Evolutionary conservation across 805 yeast species (phyloP), one percentile per base, ranked within the genome.

Genomic region (Ogataea philodendri): DNA sequence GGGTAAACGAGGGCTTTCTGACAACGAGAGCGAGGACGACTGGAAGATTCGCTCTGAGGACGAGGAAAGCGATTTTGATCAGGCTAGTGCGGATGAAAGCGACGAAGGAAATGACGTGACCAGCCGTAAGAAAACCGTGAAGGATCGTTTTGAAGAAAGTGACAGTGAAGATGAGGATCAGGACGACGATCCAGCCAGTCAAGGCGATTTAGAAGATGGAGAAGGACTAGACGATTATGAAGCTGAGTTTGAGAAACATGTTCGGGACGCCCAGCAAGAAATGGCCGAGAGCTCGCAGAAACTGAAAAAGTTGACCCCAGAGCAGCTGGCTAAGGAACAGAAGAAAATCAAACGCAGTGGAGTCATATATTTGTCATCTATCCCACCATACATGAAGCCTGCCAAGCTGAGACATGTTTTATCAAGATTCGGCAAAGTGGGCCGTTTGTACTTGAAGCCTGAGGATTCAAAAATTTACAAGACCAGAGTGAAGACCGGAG

Each of bases 371-470:
- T 60, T 93, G 3, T 88, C 97, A 0, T 74, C 81, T 32, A 75
- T 93, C 7, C 98, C 98, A 0, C 98, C 98, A 16, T 93, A 84
- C 56, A 93, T 93, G 98, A 89, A 89, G 57, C 97, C 98, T 1
- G 76, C 82, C 2, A 93, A 88, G 57, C 67, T 93, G 62, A 72
- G 95, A 51, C 93, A 88, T 33, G 74, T 93, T 9, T 65, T 93
- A 21, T 60, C 79, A 4, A 68, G 86, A 43, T 93, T 90, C 62
- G 98, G 98, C 8, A 78, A 77, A 41, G 72, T 90, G n/a, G 95
- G 86, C 51, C 69, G 97, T 45, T 65, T 93, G 5, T 93, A 83
- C 56, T 63, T 93, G 44, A 83, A 87, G 47, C 96, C 95, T 10
- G 98, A 93, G 59, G 84, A 82, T 45, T 71, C 78, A 7, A 66